These are phyloP conservation scores for Eucalyptus sp. DNA, from an alignment of 345 rosid species.

Conservation along the genomic window DNA sequence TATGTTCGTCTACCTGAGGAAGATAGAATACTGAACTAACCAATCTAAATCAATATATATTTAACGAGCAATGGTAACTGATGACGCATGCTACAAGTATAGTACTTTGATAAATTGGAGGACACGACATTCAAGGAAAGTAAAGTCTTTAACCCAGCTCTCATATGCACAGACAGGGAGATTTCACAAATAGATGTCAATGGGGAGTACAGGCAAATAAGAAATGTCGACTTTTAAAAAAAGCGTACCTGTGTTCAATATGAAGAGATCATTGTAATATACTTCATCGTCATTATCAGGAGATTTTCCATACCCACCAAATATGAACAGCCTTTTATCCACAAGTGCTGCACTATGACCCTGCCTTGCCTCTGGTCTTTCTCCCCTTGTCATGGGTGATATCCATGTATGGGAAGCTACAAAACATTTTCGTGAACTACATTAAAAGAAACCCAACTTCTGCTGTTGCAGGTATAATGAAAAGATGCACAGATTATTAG, in stretches of 20 bases:
- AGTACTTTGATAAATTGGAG: too few species aligned
- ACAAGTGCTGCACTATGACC: constrained; percentile 89
- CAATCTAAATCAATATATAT: too few species aligned
- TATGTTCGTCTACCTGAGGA: too few species aligned
- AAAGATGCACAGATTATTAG: too few species aligned
- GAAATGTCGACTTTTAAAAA: not conserved
- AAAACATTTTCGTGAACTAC: not conserved
- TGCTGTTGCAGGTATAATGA: not conserved
- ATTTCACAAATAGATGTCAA: too few species aligned
- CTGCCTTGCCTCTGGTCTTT: constrained; percentile 84
- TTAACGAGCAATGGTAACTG: too few species aligned
- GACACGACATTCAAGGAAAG: too few species aligned
- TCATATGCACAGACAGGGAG: too few species aligned
- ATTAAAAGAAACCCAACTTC: not conserved
- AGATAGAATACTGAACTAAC: too few species aligned
- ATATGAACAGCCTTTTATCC: constrained; percentile 72
- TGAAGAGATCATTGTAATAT: constrained; percentile 78
- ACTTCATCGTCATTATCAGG: constrained; percentile 41
- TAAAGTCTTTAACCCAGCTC: too few species aligned
- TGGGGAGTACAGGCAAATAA: too few species aligned
- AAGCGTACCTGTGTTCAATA: constrained; percentile 60
- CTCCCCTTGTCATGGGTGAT: constrained; percentile 79
- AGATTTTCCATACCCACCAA: constrained; percentile 93
- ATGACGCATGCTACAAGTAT: too few species aligned
- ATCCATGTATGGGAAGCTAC: constrained; percentile 83